Conservation (phyloP, 768 basidiomycete species). For the Pholiota molesta region DNA sequence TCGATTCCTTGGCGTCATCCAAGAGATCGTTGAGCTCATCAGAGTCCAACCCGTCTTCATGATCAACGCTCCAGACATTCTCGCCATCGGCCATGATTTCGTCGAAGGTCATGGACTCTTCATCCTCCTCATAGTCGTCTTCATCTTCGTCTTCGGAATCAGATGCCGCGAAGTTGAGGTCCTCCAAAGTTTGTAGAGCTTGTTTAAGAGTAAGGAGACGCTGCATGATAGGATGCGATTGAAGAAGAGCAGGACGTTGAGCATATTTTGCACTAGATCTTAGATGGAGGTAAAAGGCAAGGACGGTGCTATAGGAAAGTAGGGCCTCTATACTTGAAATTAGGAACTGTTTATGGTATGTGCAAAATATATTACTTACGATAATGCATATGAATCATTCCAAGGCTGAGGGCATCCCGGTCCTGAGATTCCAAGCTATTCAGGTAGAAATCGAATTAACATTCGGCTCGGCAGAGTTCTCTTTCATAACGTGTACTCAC, state of each 20-base stretch:
- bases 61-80: slow-evolving; percentile 45
- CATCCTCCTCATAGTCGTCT: slow-evolving; percentile 32
- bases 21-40: slow-evolving; percentile 61
- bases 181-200: slow-evolving; percentile 79
- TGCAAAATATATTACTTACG: slow-evolving; percentile 54
- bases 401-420: slow-evolving; percentile 58
- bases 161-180: slow-evolving; percentile 69
- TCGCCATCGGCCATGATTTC: slow-evolving; percentile 45
- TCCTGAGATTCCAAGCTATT: slow-evolving; percentile 51
- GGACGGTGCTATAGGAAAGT: slow-evolving; percentile 85
- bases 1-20: slow-evolving; percentile 45
- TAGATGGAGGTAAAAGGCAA: slow-evolving; percentile 94
- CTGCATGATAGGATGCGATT: slow-evolving; percentile 69
- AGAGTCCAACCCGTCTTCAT: slow-evolving; percentile 39
- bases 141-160: slow-evolving; percentile 52
- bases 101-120: slow-evolving; percentile 26
- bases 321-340: slow-evolving; percentile 66
- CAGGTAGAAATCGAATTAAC: slow-evolving; percentile 2
- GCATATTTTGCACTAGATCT: slow-evolving; percentile 69
- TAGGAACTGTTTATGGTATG: neutral
- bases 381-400: slow-evolving; percentile 84
- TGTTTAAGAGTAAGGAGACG: slow-evolving; percentile 86
- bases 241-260: slow-evolving; percentile 61
- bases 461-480: neutral
- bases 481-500: slow-evolving; percentile 38